Evolutionary conservation across 2,329 filamentous ascomycete genomes (phyloP), one percentile per base, ranked within the genome.

Genomic region (Epicoccum sorghinum): DNA sequence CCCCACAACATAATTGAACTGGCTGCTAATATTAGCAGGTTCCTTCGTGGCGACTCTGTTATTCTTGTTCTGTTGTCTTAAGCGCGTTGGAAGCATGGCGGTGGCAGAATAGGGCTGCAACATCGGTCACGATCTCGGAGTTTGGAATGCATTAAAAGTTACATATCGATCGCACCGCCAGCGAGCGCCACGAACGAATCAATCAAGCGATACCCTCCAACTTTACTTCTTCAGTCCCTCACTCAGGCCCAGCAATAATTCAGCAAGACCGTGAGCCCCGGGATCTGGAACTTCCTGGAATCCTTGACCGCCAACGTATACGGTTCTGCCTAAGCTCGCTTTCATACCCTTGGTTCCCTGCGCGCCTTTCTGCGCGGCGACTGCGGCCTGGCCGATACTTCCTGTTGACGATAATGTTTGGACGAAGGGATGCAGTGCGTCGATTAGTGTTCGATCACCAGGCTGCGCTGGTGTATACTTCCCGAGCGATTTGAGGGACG

Each of bases 311-410:
- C 65, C 91, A 45, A 96, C 86, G 72, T 96, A 96, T 9, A 95
- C 91, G 2, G 89, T 86, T 54, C 91, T 80, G 7, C 95, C 95
- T 36, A 99, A 79, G 65, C 88, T 95, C 37, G 95, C 91, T 73
- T 89, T 86, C 93, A 99, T 97, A 23, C 89, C 89, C 79, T 93
- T 96, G 18, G 95, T 98, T 27, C 85, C 85, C 60, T 93, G 88
- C 4, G 93, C 89, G 0, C 89, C 95, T 41, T 86, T 81, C 59
- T 84, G 83, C 0, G 92, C 88, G 2, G 90, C 91, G 65, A 86
- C 80, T 0, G 91, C 91, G 7, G 95, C 93, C 70, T 86, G 81
- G 61, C 85, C 82, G 18, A 95, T 73, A 69, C 90, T 84, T 12
- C 84, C 85, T 0, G 86, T 87, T 67, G 83, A 75, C 6, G 77